These are phyloP conservation scores for Botryobasidium botryosum DNA, from an alignment of 768 basidiomycete genomes.

Conservation along the genomic window DNA sequence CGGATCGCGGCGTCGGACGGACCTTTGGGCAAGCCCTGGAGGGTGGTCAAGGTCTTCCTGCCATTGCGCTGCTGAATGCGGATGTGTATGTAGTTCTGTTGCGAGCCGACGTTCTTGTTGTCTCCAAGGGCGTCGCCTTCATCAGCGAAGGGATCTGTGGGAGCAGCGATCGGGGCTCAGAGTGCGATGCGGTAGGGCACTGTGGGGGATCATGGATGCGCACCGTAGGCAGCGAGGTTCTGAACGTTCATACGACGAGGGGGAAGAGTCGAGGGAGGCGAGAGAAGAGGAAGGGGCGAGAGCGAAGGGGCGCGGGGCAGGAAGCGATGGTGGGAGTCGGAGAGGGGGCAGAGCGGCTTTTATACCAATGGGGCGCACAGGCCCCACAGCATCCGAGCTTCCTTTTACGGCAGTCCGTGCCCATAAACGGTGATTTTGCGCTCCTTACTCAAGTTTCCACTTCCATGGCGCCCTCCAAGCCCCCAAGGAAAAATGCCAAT, in stretches of 20 bases:
- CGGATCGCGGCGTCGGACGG: conserved; percentile 17
- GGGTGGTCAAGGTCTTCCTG: conserved; percentile 92
- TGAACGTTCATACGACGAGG: conserved; percentile 83
- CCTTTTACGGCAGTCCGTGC: not conserved
- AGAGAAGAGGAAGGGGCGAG: conserved; percentile 18
- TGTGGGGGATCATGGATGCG: conserved; percentile 15
- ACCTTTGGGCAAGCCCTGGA: conserved; percentile 90
- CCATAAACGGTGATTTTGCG: not conserved
- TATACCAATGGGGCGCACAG: conserved; percentile 1
- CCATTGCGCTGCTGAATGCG: conserved; percentile 99
- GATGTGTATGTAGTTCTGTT: conserved; percentile 78
- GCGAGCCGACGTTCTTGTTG: conserved; percentile 60
- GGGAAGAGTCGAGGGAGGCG: conserved; percentile 19
- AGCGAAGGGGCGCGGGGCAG: not conserved
- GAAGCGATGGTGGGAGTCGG: not conserved
- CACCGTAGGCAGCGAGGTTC: conserved; percentile 74
- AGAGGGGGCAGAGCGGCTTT: not conserved
- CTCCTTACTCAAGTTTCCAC: not conserved
- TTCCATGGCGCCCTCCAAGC: not conserved
- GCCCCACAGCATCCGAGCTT: conserved; percentile 1
- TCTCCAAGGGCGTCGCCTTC: conserved; percentile 69
- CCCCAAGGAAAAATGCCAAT: not conserved
- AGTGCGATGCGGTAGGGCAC: not conserved
- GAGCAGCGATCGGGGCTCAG: not conserved
- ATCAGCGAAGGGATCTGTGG: conserved; percentile 86